Evolutionary conservation across 805 yeast genomes (phyloP).

Genomic region (Myxozyma sirexii): DNA sequence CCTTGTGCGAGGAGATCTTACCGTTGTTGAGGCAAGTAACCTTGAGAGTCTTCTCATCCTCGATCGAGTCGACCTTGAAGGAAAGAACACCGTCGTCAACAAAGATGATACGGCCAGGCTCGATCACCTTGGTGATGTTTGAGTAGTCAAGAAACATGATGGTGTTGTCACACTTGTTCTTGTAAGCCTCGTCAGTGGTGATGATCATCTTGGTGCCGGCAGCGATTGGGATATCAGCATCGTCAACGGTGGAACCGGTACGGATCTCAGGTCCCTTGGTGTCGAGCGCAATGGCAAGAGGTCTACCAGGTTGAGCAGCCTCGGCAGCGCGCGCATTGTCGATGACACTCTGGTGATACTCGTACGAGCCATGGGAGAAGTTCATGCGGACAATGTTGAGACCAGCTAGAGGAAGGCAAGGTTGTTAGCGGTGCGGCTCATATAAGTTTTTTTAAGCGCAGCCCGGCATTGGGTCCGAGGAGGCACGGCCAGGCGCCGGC

Average conservation of each 20-base stretch:
- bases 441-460: neutral
- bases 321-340: constrained; percentile 97
- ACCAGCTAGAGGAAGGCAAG: constrained; percentile 63
- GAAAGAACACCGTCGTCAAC: constrained; percentile 98
- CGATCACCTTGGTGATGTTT: constrained; percentile 94
- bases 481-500: constrained; percentile 1
- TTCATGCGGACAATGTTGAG: constrained; percentile 98
- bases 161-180: constrained; percentile 70
- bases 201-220: constrained; percentile 89
- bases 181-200: constrained; percentile 84
- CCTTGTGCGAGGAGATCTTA: constrained; percentile 95
- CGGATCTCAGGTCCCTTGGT: constrained; percentile 99
- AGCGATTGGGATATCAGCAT: constrained; percentile 77
- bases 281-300: constrained; percentile 96
- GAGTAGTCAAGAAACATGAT: constrained; percentile 90
- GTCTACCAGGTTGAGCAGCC: constrained; percentile 89
- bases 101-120: constrained; percentile 85
- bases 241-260: constrained; percentile 90
- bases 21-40: constrained; percentile 93
- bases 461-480: neutral
- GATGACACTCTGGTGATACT: constrained; percentile 94
- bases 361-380: constrained; percentile 98
- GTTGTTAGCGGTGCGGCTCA: constrained; percentile 14
- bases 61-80: constrained; percentile 84
- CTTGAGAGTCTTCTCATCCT: constrained; percentile 77